Evolutionary conservation across 805 yeast genomes (phyloP).

Genomic region (Sugiyamaella lignohabitans): DNA sequence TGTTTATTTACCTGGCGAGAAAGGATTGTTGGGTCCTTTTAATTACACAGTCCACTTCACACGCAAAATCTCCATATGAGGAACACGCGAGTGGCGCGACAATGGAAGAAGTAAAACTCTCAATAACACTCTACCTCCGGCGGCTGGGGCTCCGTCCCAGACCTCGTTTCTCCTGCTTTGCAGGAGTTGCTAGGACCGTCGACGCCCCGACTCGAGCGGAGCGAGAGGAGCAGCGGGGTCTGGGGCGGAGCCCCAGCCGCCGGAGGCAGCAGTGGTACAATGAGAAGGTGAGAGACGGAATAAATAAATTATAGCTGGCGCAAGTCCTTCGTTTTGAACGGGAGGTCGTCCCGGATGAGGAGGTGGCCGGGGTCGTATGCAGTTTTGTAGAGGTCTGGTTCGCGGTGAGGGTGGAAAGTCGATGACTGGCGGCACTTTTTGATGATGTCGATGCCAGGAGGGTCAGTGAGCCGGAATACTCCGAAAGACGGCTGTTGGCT

Average conservation of each 20-base stretch:
- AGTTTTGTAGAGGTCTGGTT: constrained; percentile 42
- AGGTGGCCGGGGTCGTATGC: constrained; percentile 50
- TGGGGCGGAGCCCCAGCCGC: neutral
- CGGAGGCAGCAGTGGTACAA: neutral
- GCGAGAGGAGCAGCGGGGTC: neutral
- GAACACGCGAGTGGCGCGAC: no score
- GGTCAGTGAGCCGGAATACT: constrained; percentile 55
- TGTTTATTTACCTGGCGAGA: no score
- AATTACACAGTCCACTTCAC: no score
- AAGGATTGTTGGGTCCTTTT: no score
- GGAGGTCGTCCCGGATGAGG: constrained; percentile 38
- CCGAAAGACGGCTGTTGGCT: constrained; percentile 44
- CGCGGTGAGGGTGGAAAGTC: constrained; percentile 57
- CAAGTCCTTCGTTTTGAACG: constrained; percentile 46
- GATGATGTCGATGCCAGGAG: constrained; percentile 53
- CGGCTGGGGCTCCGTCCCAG: no score
- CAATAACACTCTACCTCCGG: no score
- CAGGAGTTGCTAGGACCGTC: no score
- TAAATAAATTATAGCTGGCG: constrained; percentile 1
- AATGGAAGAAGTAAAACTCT: no score
- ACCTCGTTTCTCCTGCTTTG: no score
- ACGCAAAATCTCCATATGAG: no score
- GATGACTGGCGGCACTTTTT: constrained; percentile 45
- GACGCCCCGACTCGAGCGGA: no score
- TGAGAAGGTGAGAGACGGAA: neutral